Base-by-base conservation (phyloP, 345 rosid genomes). In the Euclidium syriacum region DNA sequence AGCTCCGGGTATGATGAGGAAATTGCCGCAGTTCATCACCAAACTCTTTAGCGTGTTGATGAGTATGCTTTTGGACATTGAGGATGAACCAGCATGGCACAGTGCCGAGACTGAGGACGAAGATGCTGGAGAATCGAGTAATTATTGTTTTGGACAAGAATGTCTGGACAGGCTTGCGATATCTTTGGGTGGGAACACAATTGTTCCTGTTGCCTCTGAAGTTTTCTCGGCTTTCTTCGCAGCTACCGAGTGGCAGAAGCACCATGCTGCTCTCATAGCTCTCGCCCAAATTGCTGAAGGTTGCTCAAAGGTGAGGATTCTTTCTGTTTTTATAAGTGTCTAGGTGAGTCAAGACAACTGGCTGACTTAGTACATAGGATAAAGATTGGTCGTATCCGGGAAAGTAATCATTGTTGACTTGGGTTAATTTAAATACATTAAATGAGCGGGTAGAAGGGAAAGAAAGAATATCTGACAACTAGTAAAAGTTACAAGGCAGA, bases 1-100 rank as follows among this genome's bases (percentile, higher is more conserved):
- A 70, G 91, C 91, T 0, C 90, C 90, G 0, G 90, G 90, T 43
- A 85, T 85, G 90, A 80, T 85, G 73, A 80, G 90, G 75, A 85
- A 85, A 70, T 64, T 85, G 72, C 91, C 91, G 0, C 87, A 80
- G 73, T 85, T 85, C 26, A 79, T 82, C n/a, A 85, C 71, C 59
- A 80, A 81, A 53, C 54, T 78, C 66, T 85, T 80, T 73, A 64
- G 62, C 3, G 74, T 82, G 48, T 64, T 82, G 71, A 85, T 85
- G 91, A 75, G 60, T 25, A 75, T 80, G 82, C 52, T 85, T 72
- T 58, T 82, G 74, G 91, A 85, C 48, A 33, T 82, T 25, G 87
- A 85, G 66, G 87, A 85, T 72, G 91, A 85, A 57, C 80, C 85
- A 6, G 82, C 74, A 3, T 85, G 91, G 91, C 76, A 82, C 51